These are phyloP conservation scores for Eucalyptus sp. DNA, from an alignment of 345 rosid species.

Conservation along the genomic window DNA sequence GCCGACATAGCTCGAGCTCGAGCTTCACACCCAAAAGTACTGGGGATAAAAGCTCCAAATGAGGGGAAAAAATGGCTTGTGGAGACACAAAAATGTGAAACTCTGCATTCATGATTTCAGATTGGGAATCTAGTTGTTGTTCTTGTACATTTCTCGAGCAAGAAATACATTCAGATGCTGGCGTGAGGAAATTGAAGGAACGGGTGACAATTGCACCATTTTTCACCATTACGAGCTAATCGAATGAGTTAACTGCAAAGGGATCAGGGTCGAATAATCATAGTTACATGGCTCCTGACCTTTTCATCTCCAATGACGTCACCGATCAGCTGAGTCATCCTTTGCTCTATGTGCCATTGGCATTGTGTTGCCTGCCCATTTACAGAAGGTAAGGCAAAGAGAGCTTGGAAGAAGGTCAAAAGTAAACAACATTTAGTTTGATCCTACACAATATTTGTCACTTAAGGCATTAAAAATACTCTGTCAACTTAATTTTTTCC, in stretches of 20 bases:
- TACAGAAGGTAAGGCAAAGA: conserved; percentile 77
- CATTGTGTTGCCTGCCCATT: not conserved
- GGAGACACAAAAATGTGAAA: not conserved
- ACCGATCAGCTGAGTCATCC: not conserved
- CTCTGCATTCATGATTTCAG: not conserved
- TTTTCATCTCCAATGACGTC: not conserved
- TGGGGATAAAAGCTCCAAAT: not conserved
- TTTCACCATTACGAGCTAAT: conserved; percentile 8
- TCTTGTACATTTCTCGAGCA: not conserved
- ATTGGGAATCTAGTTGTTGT: not conserved
- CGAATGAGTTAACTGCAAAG: not conserved
- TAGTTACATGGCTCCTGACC: not conserved
- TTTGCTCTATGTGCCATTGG: not conserved
- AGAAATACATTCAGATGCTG: not conserved
- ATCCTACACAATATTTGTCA: not conserved
- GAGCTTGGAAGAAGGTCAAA: conserved; percentile 24
- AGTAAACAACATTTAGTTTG: not conserved
- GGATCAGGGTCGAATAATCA: conserved; percentile 1
- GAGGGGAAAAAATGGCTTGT: not conserved
- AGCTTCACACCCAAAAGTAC: not conserved
- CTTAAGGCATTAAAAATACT: not conserved
- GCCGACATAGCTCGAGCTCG: not conserved
- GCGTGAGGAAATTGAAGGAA: conserved; percentile 12
- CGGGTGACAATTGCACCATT: conserved; percentile 20
- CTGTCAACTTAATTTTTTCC: too few species aligned